These are phyloP conservation scores for Puya raimondii DNA, from an alignment of 176 grass and related monocot species.

Conservation along the genomic window DNA sequence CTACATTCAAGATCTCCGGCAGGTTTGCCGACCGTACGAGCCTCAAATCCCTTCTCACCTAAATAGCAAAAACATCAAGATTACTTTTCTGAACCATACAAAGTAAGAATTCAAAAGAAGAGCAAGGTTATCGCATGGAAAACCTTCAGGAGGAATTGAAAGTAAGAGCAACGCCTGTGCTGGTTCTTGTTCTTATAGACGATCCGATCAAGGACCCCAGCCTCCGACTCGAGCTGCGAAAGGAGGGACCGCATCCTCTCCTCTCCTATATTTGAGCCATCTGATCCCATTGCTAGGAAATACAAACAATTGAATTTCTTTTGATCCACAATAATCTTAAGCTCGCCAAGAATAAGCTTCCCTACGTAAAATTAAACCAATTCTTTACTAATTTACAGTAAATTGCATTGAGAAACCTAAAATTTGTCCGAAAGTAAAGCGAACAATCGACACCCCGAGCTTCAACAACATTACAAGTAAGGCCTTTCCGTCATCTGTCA, in stretches of 20 bases:
- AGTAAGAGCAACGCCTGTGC: slow-evolving; percentile 26
- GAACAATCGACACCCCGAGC: too few relatives aligned
- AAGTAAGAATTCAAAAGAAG: not conserved
- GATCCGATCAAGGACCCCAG: slow-evolving; percentile 18
- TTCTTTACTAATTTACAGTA: too few relatives aligned
- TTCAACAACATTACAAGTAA: too few relatives aligned
- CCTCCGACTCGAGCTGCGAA: slow-evolving; percentile 9
- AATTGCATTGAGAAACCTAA: too few relatives aligned
- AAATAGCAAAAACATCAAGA: not conserved
- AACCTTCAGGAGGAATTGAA: slow-evolving; percentile 30
- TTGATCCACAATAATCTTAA: too few relatives aligned
- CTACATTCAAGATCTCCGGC: slow-evolving; percentile 28
- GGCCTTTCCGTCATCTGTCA: too few relatives aligned
- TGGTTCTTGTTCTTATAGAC: slow-evolving; percentile 34
- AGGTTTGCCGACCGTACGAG: slow-evolving; percentile 28
- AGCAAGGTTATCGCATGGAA: not conserved
- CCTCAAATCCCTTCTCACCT: slow-evolving; percentile 61
- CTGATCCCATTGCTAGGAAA: not conserved
- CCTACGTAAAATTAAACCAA: too few relatives aligned
- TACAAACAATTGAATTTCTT: not conserved
- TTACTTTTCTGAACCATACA: not conserved
- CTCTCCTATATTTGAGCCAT: slow-evolving; percentile 7
- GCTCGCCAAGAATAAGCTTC: too few relatives aligned
- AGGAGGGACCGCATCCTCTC: slow-evolving; percentile 27
- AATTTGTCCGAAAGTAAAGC: too few relatives aligned